Evolutionary conservation across 345 rosid genomes (phyloP).

Genomic region (Salix suchowensis): DNA sequence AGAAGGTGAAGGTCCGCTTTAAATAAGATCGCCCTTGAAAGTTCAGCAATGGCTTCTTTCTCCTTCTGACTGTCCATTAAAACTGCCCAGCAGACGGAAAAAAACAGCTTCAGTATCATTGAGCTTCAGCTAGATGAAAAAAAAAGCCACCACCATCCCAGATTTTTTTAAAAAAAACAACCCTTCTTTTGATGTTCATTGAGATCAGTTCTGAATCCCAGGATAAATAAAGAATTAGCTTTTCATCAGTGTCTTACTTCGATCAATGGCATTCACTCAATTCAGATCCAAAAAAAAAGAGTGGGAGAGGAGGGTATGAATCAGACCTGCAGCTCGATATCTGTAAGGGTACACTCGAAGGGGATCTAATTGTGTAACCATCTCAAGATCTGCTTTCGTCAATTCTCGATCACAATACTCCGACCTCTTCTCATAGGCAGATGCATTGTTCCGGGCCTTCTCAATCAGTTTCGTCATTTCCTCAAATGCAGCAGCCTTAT

Average conservation of each 20-base stretch:
- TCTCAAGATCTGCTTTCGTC: slow-evolving; percentile 82
- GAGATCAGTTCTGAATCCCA: neutral
- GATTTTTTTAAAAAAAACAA: no score
- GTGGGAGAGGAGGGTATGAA: neutral
- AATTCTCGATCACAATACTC: slow-evolving; percentile 92
- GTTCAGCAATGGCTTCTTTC: slow-evolving; percentile 82
- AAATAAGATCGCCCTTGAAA: slow-evolving; percentile 79
- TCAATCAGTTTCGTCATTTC: slow-evolving; percentile 90
- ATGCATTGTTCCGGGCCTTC: slow-evolving; percentile 83
- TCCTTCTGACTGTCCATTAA: slow-evolving; percentile 87
- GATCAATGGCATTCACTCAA: no score
- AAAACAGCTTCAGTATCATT: neutral
- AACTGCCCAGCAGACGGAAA: slow-evolving; percentile 41
- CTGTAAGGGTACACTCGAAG: slow-evolving; percentile 95
- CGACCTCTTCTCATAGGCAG: slow-evolving; percentile 97
- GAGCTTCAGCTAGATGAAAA: neutral
- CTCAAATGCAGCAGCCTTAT: slow-evolving; percentile 68
- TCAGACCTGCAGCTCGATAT: slow-evolving; percentile 93
- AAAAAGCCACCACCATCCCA: no score
- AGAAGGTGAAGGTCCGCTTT: slow-evolving; percentile 94
- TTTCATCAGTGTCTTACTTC: no score
- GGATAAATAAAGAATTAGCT: neutral
- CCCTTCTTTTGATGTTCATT: neutral
- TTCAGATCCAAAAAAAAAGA: neutral
- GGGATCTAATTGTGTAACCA: slow-evolving; percentile 87